A percentile compares a stretch with the other conserved stretches of the same genome.
Evolutionary conservation across 139 green algal species (phyloP).

Genomic region (Bryopsis sp.): DNA sequence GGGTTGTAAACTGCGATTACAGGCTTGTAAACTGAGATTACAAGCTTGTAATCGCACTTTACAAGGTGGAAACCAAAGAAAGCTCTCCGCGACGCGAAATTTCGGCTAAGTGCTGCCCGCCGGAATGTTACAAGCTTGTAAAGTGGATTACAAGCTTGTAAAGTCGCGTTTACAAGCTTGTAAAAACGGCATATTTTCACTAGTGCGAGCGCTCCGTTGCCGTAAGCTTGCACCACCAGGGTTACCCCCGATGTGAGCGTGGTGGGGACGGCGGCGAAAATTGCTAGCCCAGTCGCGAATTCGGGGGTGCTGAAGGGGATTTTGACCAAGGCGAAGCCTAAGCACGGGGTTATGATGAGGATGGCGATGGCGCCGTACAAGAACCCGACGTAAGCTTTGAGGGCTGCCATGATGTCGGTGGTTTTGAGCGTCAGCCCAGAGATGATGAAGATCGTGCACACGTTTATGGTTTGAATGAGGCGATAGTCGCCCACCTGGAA

Average conservation of each 20-base stretch:
- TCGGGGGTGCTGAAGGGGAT: constrained; percentile 46
- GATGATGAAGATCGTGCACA: constrained; percentile 57
- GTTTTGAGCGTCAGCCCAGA: constrained; percentile 62
- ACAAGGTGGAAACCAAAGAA: no score
- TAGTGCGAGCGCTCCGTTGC: constrained; percentile 67
- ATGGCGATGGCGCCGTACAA: constrained; percentile 50
- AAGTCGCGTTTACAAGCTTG: no score
- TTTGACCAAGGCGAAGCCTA: constrained; percentile 49
- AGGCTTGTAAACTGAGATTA: no score
- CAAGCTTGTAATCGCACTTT: no score
- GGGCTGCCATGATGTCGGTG: constrained; percentile 41
- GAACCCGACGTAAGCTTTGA: constrained; percentile 38
- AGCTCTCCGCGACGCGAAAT: no score
- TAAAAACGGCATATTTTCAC: no score
- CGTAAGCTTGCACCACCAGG: constrained; percentile 47
- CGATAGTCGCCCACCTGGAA: constrained; percentile 32
- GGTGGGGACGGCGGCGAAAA: constrained; percentile 74
- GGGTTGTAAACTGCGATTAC: no score
- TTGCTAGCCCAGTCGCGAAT: constrained; percentile 61
- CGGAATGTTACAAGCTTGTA: no score
- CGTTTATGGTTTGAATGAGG: constrained; percentile 43
- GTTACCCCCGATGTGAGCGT: constrained; percentile 67
- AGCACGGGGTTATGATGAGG: constrained; percentile 50
- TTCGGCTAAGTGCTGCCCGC: no score
- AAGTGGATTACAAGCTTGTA: no score